These are phyloP conservation scores for Russula lepida DNA, from an alignment of 768 basidiomycete species.

Conservation along the genomic window DNA sequence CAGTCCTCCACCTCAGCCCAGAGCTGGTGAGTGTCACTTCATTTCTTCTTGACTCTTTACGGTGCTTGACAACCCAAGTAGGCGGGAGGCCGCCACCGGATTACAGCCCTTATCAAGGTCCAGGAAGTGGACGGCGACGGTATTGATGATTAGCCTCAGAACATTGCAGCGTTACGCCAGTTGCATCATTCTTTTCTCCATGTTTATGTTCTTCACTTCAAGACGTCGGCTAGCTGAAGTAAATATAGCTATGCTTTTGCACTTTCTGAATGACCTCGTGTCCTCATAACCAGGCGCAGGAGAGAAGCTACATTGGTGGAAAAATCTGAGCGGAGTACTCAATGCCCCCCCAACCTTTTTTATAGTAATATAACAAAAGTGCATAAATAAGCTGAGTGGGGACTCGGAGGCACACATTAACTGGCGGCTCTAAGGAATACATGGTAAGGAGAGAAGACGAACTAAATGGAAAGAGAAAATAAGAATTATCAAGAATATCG, in stretches of 20 bases:
- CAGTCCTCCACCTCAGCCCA: conserved; percentile 42
- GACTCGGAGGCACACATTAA: conserved; percentile 9
- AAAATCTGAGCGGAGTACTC: neutral
- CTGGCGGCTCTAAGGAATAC: conserved; percentile 12
- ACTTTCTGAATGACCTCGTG: neutral
- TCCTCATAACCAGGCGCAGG: neutral
- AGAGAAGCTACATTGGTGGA: neutral
- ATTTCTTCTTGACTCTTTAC: neutral
- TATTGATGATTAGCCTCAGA: conserved; percentile 4
- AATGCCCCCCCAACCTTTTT: neutral
- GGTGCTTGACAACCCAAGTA: conserved; percentile 18
- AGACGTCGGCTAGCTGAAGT: conserved; percentile 1
- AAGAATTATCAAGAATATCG: conserved; percentile 6
- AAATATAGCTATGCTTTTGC: conserved; percentile 6
- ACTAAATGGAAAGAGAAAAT: neutral
- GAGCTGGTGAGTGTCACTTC: conserved; percentile 33
- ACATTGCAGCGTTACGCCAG: neutral
- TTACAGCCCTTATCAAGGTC: conserved; percentile 83
- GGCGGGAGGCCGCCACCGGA: conserved; percentile 76
- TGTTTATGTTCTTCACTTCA: neutral
- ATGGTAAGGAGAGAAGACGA: neutral
- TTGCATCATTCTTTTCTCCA: neutral
- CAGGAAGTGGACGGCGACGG: conserved; percentile 29
- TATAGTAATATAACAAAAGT: neutral
- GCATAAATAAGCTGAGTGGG: neutral